A percentile compares a stretch with the other conserved stretches of the same genome.
phyloP scores from a whole-genome alignment of 148 eudicot genomes.

The Persicaria tinctoria region DNA sequence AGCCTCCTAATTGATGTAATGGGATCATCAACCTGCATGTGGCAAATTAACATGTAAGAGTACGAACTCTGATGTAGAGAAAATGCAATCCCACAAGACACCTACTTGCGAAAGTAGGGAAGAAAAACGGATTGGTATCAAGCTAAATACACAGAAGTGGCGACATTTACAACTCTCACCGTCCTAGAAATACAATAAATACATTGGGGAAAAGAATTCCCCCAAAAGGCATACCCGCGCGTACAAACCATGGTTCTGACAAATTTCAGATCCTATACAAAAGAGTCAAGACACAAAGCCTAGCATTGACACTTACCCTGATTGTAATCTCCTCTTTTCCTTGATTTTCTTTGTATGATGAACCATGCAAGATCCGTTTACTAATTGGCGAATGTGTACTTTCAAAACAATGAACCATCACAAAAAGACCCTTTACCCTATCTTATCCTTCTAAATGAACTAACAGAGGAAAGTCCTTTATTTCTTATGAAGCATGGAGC shows the following conservation, averaged over 20 bases:
- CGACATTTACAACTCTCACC: not conserved
- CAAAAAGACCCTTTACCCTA: not conserved
- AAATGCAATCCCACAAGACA: too few relatives aligned
- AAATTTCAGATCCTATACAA: not conserved
- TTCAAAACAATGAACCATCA: not conserved
- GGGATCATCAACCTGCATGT: conserved; percentile 84
- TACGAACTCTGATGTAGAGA: not conserved
- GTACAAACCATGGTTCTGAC: not conserved
- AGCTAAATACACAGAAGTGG: too few relatives aligned
- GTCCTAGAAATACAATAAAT: not conserved
- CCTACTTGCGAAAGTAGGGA: too few relatives aligned
- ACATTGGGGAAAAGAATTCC: not conserved
- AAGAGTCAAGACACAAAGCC: not conserved
- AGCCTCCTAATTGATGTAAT: conserved; percentile 61
- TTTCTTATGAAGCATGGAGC: not conserved
- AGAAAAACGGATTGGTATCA: too few relatives aligned
- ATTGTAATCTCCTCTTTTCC: not conserved
- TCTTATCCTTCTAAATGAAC: not conserved
- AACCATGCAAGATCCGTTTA: not conserved
- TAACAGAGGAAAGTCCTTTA: not conserved
- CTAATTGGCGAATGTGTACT: not conserved
- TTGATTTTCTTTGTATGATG: not conserved
- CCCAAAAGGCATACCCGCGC: not conserved
- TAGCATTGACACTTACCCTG: not conserved
- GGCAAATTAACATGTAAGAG: not conserved